phyloP scores from a whole-genome alignment of 176 grass and related monocot genomes.

The Carex cristatella region DNA sequence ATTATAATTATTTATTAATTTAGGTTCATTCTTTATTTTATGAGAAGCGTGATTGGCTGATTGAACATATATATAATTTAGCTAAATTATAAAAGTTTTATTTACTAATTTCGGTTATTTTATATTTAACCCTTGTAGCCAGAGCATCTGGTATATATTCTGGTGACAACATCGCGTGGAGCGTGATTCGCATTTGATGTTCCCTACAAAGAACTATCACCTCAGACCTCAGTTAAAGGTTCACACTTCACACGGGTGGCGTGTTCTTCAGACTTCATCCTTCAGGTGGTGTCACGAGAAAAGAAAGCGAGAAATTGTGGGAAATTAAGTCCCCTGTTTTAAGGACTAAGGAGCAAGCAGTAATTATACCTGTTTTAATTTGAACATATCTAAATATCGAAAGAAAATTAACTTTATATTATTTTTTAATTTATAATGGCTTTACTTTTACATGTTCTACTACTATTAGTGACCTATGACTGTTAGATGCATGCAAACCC shows the following conservation, averaged over 20 bases:
- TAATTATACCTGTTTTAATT: neutral
- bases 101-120: too few relatives aligned
- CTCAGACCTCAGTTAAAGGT: neutral
- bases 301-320: neutral
- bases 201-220: neutral
- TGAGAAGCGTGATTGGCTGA: too few relatives aligned
- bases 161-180: neutral
- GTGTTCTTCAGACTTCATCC: neutral
- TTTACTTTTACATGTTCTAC: too few relatives aligned
- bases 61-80: too few relatives aligned
- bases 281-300: neutral
- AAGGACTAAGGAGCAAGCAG: neutral
- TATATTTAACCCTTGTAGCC: too few relatives aligned
- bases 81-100: too few relatives aligned
- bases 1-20: too few relatives aligned
- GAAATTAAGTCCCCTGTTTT: neutral
- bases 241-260: neutral
- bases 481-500: too few relatives aligned
- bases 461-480: too few relatives aligned
- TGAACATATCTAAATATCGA: neutral
- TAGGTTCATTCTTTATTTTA: too few relatives aligned
- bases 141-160: neutral
- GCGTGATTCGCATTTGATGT: conserved; percentile 18
- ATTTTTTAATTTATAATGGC: too few relatives aligned
- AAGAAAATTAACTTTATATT: neutral